A percentile compares a stretch with the other conserved stretches of the same genome.
Evolutionary conservation across 2,329 filamentous ascomycete genomes (phyloP).

Genomic region (Raffaelea deltoideospora): DNA sequence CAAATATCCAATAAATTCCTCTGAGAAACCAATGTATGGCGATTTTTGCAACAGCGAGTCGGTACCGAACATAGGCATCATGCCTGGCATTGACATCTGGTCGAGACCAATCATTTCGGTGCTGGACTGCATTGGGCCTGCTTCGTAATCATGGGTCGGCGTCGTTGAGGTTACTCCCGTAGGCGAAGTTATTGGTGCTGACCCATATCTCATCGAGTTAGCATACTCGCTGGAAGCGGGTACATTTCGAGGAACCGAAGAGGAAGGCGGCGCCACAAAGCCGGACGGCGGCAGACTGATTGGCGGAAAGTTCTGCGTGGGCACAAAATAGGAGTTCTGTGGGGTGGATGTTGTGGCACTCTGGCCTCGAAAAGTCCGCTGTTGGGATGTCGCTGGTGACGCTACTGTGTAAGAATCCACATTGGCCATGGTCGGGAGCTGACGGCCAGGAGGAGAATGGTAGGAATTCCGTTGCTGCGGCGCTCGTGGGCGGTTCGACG

Average conservation of each 20-base stretch:
- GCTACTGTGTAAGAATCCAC: slow-evolving; percentile 29
- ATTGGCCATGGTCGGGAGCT: slow-evolving; percentile 28
- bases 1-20: slow-evolving; percentile 74
- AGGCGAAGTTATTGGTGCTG: too few relatives aligned
- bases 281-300: slow-evolving; percentile 49
- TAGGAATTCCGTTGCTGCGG: slow-evolving; percentile 14
- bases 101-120: slow-evolving; percentile 45
- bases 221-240: slow-evolving; percentile 7
- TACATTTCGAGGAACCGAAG: slow-evolving; percentile 18
- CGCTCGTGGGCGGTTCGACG: slow-evolving; percentile 2
- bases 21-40: slow-evolving; percentile 67
- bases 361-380: slow-evolving; percentile 28
- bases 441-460: slow-evolving; percentile 26
- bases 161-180: too few relatives aligned
- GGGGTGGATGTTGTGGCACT: slow-evolving; percentile 26
- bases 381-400: slow-evolving; percentile 33
- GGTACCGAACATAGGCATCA: slow-evolving; percentile 75
- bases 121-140: slow-evolving; percentile 24
- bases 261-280: slow-evolving; percentile 27
- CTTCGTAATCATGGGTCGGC: slow-evolving; percentile 34
- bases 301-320: slow-evolving; percentile 45
- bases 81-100: slow-evolving; percentile 47
- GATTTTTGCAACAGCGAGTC: slow-evolving; percentile 69
- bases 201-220: slow-evolving; percentile 16
- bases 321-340: slow-evolving; percentile 35